These are phyloP conservation scores for Gossypium ekmanianum DNA, from an alignment of 345 rosid species.

Conservation along the genomic window DNA sequence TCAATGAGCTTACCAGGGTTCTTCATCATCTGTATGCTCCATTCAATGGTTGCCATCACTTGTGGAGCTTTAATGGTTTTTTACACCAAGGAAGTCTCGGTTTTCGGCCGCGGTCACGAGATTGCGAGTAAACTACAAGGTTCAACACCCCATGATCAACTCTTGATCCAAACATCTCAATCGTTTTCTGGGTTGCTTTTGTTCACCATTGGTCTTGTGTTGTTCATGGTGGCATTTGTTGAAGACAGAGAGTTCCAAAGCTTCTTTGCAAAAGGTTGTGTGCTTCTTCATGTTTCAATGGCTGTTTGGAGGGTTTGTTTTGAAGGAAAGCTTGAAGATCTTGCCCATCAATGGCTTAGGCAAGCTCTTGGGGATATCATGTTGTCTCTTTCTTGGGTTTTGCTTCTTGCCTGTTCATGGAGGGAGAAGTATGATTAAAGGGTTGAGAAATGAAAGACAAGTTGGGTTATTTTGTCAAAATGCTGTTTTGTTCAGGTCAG, in stretches of 20 bases:
- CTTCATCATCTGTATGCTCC: constrained; percentile 53
- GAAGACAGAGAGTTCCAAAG: constrained; percentile 73
- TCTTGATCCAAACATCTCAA: constrained; percentile 74
- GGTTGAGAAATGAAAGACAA: neutral
- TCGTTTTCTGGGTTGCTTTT: constrained; percentile 92
- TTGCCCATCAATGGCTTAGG: constrained; percentile 63
- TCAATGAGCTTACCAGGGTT: constrained; percentile 38
- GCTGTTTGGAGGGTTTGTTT: constrained; percentile 78
- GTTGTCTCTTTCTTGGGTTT: constrained; percentile 74
- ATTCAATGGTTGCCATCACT: constrained; percentile 67
- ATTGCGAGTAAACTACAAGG: constrained; percentile 68
- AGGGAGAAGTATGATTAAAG: constrained; percentile 83
- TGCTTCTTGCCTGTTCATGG: constrained; percentile 82
- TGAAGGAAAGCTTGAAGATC: constrained; percentile 61
- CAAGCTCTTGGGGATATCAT: constrained; percentile 69
- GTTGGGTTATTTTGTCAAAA: neutral
- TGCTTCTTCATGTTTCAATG: constrained; percentile 59
- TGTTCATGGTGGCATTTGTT: constrained; percentile 84
- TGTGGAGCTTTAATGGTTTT: constrained; percentile 81
- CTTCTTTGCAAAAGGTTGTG: constrained; percentile 81
- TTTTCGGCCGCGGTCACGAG: constrained; percentile 57
- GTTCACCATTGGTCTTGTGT: constrained; percentile 58
- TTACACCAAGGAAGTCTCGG: constrained; percentile 57
- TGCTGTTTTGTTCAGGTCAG: constrained; percentile 4
- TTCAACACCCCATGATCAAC: constrained; percentile 87